Conservation (phyloP, 1,284 basidiomycete genomes). For the Sporisorium iseilematis-ciliati region DNA sequence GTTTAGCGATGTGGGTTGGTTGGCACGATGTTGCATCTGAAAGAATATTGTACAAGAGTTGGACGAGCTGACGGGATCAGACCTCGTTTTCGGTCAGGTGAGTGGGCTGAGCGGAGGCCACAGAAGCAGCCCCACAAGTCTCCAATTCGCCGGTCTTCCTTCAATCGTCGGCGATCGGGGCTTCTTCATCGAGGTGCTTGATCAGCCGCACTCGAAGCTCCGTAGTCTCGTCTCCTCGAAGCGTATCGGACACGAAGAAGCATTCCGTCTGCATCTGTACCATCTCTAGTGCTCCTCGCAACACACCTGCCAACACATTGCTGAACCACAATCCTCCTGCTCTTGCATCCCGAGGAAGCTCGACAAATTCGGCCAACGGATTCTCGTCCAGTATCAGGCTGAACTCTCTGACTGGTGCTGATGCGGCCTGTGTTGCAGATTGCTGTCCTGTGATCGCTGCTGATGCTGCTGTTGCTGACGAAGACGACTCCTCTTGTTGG, state of each 20-base stretch:
- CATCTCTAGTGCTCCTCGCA: conserved; percentile 96
- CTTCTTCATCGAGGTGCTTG: conserved; percentile 93
- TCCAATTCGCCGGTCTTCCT: neutral
- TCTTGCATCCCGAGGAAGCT: conserved; percentile 87
- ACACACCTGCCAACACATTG: conserved; percentile 92
- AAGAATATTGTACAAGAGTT: neutral
- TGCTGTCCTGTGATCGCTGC: conserved; percentile 18
- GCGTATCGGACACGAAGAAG: conserved; percentile 87
- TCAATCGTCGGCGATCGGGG: conserved; percentile 70
- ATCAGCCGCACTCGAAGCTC: conserved; percentile 91
- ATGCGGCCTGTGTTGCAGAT: conserved; percentile 14
- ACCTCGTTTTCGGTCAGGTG: neutral
- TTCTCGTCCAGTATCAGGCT: conserved; percentile 93
- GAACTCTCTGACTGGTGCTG: conserved; percentile 73
- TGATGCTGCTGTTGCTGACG: conserved; percentile 18
- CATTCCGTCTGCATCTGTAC: conserved; percentile 97
- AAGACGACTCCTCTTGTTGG: conserved; percentile 51
- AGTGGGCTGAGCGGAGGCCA: neutral
- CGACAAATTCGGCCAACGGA: conserved; percentile 95
- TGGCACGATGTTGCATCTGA: neutral
- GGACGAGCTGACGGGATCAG: neutral
- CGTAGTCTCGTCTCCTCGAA: conserved; percentile 92
- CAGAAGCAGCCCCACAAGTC: neutral
- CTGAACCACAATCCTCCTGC: conserved; percentile 88
- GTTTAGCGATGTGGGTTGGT: neutral